Percentiles rank a stretch among this genome's conserved stretches.
Evolutionary conservation across 2,329 filamentous ascomycete genomes (phyloP).

Genomic region (Microsporum audouinii): DNA sequence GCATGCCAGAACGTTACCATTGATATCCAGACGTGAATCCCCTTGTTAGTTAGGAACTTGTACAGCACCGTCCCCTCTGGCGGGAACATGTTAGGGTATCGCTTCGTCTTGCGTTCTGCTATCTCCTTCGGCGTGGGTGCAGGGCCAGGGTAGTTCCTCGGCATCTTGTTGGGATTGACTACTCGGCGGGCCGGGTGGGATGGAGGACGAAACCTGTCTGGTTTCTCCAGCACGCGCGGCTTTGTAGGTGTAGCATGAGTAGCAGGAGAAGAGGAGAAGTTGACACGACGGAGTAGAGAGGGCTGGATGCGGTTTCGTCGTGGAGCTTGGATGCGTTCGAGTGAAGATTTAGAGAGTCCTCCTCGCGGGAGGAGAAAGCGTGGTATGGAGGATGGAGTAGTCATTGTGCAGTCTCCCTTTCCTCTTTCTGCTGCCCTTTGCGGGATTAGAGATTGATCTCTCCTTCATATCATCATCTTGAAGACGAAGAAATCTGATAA

Average conservation of each 20-base stretch:
- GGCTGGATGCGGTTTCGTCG: conserved; percentile 10
- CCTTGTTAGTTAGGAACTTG: conserved; percentile 68
- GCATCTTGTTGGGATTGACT: conserved; percentile 37
- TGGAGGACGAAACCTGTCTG: conserved; percentile 79
- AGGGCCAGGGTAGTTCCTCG: conserved; percentile 62
- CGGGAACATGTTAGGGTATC: conserved; percentile 85
- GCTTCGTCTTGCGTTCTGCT: conserved; percentile 52
- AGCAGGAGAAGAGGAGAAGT: conserved; percentile 16
- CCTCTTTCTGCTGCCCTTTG: not conserved
- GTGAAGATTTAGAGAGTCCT: conserved; percentile 28
- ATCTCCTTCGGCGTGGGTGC: conserved; percentile 54
- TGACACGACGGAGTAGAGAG: conserved; percentile 16
- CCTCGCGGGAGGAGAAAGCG: conserved; percentile 55
- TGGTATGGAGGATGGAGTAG: conserved; percentile 38
- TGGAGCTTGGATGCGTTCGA: conserved; percentile 14
- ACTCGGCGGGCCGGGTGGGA: conserved; percentile 67
- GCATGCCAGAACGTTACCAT: conserved; percentile 47
- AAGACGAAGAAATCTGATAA: not conserved
- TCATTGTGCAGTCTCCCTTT: conserved; percentile 9
- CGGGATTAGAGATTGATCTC: not conserved
- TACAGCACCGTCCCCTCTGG: conserved; percentile 69
- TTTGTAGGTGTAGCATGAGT: conserved; percentile 1
- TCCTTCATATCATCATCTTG: not conserved
- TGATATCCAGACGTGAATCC: conserved; percentile 71
- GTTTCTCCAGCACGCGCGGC: conserved; percentile 62